Conservation (phyloP, 371 early-diverging fungal genomes). For the Mucor irregularis region DNA sequence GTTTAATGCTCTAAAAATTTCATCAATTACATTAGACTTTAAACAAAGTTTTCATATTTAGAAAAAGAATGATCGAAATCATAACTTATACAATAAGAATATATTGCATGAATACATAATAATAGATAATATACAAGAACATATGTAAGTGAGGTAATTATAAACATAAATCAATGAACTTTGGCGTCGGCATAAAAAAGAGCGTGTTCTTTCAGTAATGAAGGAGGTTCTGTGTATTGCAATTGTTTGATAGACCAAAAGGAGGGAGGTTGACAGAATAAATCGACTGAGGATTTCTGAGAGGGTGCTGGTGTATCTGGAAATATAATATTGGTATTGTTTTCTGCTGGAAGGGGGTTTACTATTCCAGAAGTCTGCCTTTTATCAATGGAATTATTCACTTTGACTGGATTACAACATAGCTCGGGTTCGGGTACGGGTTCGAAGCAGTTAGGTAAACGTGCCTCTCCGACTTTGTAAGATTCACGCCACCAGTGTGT, state of each 20-base stretch:
- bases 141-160: no score
- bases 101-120: no score
- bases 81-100: no score
- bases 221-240: conserved; percentile 17
- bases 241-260: conserved; percentile 6
- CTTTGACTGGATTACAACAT: conserved; percentile 6
- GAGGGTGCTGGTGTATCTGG: conserved; percentile 7
- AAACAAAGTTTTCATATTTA: no score
- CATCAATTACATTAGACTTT: no score
- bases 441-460: conserved; percentile 27
- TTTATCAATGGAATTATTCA: conserved; percentile 10
- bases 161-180: no score
- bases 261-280: not conserved
- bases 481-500: conserved; percentile 23
- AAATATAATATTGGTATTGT: not conserved
- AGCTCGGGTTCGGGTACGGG: conserved; percentile 14
- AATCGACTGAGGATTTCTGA: conserved; percentile 3
- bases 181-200: not conserved
- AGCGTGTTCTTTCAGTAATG: not conserved
- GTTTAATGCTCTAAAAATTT: no score
- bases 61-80: no score
- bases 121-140: no score
- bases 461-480: conserved; percentile 27
- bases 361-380: conserved; percentile 5
- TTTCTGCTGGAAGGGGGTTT: not conserved